Conservation (phyloP, 2,329 filamentous ascomycete genomes). For the Stagonosporopsis vannaccii region DNA sequence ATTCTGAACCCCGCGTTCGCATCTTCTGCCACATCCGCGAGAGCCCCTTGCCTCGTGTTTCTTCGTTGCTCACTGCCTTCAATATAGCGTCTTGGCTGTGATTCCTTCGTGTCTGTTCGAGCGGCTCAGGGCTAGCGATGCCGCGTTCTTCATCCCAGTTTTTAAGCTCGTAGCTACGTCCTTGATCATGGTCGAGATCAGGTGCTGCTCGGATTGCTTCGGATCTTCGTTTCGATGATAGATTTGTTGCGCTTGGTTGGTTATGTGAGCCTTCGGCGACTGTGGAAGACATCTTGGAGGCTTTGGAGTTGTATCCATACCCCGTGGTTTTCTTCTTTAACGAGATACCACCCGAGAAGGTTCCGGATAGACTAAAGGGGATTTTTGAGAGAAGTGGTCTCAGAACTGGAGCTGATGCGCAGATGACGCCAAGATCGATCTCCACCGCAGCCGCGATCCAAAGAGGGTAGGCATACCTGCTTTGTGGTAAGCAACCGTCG, state of each 20-base stretch:
- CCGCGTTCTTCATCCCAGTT: slow-evolving; percentile 29
- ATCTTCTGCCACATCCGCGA: slow-evolving; percentile 25
- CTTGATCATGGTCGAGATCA: slow-evolving; percentile 21
- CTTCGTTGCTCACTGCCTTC: background rate
- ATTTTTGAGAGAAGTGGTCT: slow-evolving; percentile 38
- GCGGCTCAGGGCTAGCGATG: background rate
- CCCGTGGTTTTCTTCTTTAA: slow-evolving; percentile 14
- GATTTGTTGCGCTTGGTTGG: slow-evolving; percentile 8
- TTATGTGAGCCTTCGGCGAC: background rate
- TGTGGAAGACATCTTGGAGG: slow-evolving; percentile 4
- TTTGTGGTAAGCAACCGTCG: background rate
- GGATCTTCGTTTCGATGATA: slow-evolving; percentile 24
- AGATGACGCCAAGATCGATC: slow-evolving; percentile 55
- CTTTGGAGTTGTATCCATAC: slow-evolving; percentile 13
- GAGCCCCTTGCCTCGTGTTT: background rate
- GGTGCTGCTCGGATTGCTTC: slow-evolving; percentile 21
- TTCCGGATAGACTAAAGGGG: slow-evolving; percentile 32
- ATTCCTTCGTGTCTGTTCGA: slow-evolving; percentile 1
- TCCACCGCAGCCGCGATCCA: slow-evolving; percentile 58
- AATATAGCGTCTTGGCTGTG: slow-evolving; percentile 23
- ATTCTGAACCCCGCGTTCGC: slow-evolving; percentile 1
- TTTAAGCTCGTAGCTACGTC: slow-evolving; percentile 33
- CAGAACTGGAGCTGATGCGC: slow-evolving; percentile 43
- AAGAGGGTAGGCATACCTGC: slow-evolving; percentile 49
- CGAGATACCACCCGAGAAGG: slow-evolving; percentile 23